These are phyloP conservation scores for Phytophthora pluvialis DNA, from an alignment of 352 stramenopile species.

Conservation along the genomic window DNA sequence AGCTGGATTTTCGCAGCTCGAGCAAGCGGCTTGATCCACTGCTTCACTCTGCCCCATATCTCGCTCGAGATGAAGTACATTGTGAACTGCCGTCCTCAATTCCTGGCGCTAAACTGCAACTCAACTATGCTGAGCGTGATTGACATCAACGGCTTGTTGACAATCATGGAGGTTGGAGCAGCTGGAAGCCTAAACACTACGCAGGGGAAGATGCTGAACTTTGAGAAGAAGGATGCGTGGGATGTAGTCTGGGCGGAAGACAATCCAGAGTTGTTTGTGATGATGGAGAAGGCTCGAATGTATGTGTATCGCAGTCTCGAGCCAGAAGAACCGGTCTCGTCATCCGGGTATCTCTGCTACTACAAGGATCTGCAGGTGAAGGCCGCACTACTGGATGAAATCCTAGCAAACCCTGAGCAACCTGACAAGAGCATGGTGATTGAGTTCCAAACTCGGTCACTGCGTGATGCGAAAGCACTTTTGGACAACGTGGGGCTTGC, in stretches of 20 bases:
- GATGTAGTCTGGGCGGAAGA: slow-evolving; percentile 93
- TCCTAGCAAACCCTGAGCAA: slow-evolving; percentile 83
- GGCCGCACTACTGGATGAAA: slow-evolving; percentile 84
- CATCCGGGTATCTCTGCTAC: slow-evolving; percentile 88
- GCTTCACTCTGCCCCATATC: slow-evolving; percentile 93
- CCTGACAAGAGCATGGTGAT: slow-evolving; percentile 83
- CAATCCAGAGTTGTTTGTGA: slow-evolving; percentile 92
- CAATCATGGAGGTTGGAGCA: slow-evolving; percentile 83
- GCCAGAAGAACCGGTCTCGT: slow-evolving; percentile 90
- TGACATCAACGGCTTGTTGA: slow-evolving; percentile 89
- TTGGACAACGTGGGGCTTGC: slow-evolving; percentile 83
- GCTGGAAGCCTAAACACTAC: slow-evolving; percentile 65
- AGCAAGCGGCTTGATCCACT: slow-evolving; percentile 83
- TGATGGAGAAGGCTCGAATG: slow-evolving; percentile 94
- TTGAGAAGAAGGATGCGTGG: slow-evolving; percentile 92
- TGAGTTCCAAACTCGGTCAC: slow-evolving; percentile 88
- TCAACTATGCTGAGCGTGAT: slow-evolving; percentile 89
- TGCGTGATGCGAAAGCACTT: slow-evolving; percentile 89
- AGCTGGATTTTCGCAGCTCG: slow-evolving; percentile 86
- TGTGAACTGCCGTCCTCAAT: slow-evolving; percentile 79
- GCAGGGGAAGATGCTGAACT: slow-evolving; percentile 75
- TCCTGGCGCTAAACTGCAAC: slow-evolving; percentile 90
- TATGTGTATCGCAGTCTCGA: slow-evolving; percentile 88
- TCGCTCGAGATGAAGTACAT: slow-evolving; percentile 92
- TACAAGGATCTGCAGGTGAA: slow-evolving; percentile 92